Percentiles rank a stretch among this genome's conserved stretches.
Evolutionary conservation across 176 grass and related monocot genomes (phyloP).

Genomic region (Aegilops sharonensis): DNA sequence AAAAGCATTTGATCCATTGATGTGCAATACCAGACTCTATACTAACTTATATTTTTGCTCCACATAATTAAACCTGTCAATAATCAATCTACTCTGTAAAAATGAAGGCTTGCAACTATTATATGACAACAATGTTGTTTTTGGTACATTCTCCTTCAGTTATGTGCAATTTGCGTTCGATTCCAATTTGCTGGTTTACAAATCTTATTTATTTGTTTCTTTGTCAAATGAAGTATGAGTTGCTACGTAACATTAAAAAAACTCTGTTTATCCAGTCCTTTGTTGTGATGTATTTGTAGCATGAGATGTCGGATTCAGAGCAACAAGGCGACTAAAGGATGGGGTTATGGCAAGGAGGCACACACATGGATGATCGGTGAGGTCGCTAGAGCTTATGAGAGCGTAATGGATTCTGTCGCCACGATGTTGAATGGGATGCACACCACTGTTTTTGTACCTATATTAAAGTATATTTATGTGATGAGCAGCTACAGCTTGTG

Average conservation of each 20-base stretch:
- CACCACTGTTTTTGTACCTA: neutral
- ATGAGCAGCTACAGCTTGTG: neutral
- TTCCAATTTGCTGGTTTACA: neutral
- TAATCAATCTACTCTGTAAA: neutral
- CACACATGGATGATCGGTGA: neutral
- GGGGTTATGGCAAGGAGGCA: neutral
- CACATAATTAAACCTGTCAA: neutral
- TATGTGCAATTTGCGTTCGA: neutral
- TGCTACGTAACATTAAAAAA: neutral
- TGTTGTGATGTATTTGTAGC: neutral
- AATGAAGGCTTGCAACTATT: neutral
- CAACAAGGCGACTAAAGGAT: neutral
- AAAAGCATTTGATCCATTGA: neutral
- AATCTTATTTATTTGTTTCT: neutral
- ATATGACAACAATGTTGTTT: neutral
- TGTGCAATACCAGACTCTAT: neutral
- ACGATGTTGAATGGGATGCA: too few relatives aligned
- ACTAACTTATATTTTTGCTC: neutral
- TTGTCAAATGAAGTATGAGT: neutral
- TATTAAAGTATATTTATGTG: neutral
- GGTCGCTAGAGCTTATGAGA: too few relatives aligned
- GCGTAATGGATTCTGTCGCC: too few relatives aligned
- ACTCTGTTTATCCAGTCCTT: neutral
- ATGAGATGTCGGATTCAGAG: neutral
- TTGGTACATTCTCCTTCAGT: neutral